phyloP scores from a whole-genome alignment of 1,284 basidiomycete species.

The Cronartium quercuum region DNA sequence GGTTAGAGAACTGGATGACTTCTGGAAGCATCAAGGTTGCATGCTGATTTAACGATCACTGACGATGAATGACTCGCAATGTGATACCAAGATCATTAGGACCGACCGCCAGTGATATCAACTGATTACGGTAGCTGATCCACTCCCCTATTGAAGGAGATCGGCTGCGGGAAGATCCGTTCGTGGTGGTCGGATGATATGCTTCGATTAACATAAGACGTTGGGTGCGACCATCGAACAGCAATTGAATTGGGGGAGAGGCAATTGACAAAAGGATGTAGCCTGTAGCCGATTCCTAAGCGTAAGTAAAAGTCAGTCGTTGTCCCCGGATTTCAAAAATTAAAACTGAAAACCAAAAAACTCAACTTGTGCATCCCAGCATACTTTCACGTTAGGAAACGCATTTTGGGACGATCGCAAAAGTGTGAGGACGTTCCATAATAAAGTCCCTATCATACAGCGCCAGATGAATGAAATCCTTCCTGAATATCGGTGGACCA shows the following conservation, averaged over 20 bases:
- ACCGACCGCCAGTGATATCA: conserved; percentile 12
- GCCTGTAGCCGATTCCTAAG: conserved; percentile 38
- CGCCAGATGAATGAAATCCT: neutral
- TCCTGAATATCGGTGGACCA: too few species aligned
- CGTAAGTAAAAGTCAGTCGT: neutral
- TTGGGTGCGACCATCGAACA: conserved; percentile 40
- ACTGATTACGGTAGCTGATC: conserved; percentile 40
- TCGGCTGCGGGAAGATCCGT: neutral
- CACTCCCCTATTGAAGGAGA: conserved; percentile 8
- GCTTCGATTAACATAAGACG: conserved; percentile 40
- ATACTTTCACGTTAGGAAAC: conserved; percentile 25
- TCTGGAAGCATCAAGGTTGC: neutral
- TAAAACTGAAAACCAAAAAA: neutral
- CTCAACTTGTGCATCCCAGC: conserved; percentile 15
- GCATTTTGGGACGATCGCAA: conserved; percentile 4
- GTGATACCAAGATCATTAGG: conserved; percentile 41
- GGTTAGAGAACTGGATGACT: neutral
- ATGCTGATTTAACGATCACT: conserved; percentile 40
- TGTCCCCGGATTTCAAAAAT: neutral
- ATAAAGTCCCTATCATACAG: conserved; percentile 3
- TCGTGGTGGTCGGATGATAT: neutral
- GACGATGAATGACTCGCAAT: conserved; percentile 40
- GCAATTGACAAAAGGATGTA: conserved; percentile 40
- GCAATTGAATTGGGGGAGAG: conserved; percentile 40
- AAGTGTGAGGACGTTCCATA: conserved; percentile 27